Evolutionary conservation across 805 yeast species (phyloP).

Genomic region (Ogataea populi-albae): DNA sequence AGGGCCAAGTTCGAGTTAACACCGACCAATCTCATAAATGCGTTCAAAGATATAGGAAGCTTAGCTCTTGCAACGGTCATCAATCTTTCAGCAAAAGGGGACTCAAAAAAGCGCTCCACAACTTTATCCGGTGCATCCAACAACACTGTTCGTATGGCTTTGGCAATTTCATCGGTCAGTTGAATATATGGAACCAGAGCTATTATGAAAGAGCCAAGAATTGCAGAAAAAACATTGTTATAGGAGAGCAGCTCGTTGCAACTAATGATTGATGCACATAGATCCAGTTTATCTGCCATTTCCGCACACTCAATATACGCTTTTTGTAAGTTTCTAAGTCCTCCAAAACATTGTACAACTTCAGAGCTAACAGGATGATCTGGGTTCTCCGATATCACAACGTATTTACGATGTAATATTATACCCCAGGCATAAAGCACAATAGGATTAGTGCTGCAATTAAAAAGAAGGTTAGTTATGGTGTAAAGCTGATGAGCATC

Average conservation of each 20-base stretch:
- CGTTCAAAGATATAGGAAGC: conserved; percentile 61
- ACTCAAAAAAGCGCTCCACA: conserved; percentile 43
- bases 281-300: conserved; percentile 39
- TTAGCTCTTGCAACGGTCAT: conserved; percentile 64
- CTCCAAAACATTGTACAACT: conserved; percentile 20
- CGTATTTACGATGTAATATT: conserved; percentile 49
- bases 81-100: conserved; percentile 41
- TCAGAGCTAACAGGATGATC: conserved; percentile 19
- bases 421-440: conserved; percentile 68
- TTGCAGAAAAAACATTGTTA: conserved; percentile 51
- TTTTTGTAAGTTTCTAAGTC: conserved; percentile 20
- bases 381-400: conserved; percentile 36
- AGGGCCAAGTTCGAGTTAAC: conserved; percentile 67
- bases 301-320: conserved; percentile 36
- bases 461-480: conserved; percentile 22
- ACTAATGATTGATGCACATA: conserved; percentile 43
- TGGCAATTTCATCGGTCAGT: conserved; percentile 43
- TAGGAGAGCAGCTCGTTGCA: conserved; percentile 43
- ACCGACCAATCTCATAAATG: conserved; percentile 58
- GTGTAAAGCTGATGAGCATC: conserved; percentile 38
- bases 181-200: conserved; percentile 49
- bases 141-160: conserved; percentile 41
- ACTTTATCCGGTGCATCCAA: conserved; percentile 43
- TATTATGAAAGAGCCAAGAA: conserved; percentile 43
- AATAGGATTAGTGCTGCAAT: conserved; percentile 43